Conservation (phyloP, 768 basidiomycete genomes). For the Pleurotus djamor region DNA sequence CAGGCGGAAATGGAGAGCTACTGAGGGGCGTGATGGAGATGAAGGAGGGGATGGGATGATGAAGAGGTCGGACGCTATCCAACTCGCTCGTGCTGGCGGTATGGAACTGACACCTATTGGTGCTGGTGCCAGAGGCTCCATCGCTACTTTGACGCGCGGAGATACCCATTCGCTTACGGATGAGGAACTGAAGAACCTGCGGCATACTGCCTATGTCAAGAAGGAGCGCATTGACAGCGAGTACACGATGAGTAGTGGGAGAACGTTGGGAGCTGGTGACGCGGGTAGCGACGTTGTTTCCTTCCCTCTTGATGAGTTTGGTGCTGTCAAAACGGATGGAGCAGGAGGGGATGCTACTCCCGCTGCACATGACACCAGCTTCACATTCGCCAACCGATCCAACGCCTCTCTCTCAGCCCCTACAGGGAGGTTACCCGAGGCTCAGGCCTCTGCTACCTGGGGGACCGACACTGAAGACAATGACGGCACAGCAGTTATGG, state of each 20-base stretch:
- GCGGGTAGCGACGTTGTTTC: neutral
- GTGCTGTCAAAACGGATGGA: neutral
- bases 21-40: constrained; percentile 9
- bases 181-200: constrained; percentile 35
- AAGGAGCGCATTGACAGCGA: constrained; percentile 28
- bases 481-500: constrained; percentile 6
- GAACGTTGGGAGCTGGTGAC: constrained; percentile 16
- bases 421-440: neutral
- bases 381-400: neutral
- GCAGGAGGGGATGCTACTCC: neutral
- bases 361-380: neutral
- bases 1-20: constrained; percentile 30
- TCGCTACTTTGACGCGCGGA: constrained; percentile 13
- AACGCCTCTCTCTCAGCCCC: neutral
- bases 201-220: constrained; percentile 35
- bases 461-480: neutral
- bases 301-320: neutral
- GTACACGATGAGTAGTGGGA: constrained; percentile 28
- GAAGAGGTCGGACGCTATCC: constrained; percentile 27
- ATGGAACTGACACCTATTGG: neutral
- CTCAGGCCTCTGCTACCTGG: neutral
- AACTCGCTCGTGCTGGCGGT: constrained; percentile 22
- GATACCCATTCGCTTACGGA: constrained; percentile 26
- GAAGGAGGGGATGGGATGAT: constrained; percentile 13
- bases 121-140: neutral